Base-by-base conservation (phyloP, 2,329 filamentous ascomycete species). In the Monosporascus sp. region DNA sequence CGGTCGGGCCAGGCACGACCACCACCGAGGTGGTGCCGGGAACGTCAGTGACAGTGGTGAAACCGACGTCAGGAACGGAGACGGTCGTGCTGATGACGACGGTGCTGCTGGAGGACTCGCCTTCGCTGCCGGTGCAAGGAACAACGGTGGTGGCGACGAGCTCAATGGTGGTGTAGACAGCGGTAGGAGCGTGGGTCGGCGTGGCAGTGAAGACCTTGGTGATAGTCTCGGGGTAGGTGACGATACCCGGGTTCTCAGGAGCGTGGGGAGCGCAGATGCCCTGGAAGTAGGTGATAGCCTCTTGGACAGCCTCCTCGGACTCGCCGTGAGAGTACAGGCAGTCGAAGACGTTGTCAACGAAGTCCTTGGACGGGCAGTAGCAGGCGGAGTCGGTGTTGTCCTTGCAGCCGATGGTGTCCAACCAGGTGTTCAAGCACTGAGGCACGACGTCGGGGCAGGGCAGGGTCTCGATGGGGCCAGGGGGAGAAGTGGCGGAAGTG, bases 381-480 rank as follows among this genome's bases (percentile, higher is more conserved):
- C 93, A 97, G 60, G 74, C 72, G 54, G 79, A 74, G 67, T 96
- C 90, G 44, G 87, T 86, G 84, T 96, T 96, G 75, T 89, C 85
- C 63, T 80, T 79, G 83, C 93, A 97, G 67, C 81, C 76, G 49
- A 88, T 81, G 56, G 79, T 73, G 68, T 83, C 81, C 65, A 96
- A 74, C 89, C 90, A 97, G 65, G 91, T 95, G 82, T 93, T 94
- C 74, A 97, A 76, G 78, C 93, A 97, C 67, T 84, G 84, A 58
- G 93, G 92, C 48, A 97, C 86, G 47, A 92, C 81, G 25, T 77
- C 73, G 53, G 91, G 90, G 73, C 84, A 83, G 53, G 77, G 74
- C 42, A 79, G 72, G 37, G 77, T 75, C 66, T 72, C 68, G 14
- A 72, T 66, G 46, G 77, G 70, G 38, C 61, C 61, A 39, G 69